Percentiles rank a stretch among this genome's conserved stretches.
Evolutionary conservation across 352 stramenopile species (phyloP).

Genomic region (Globisporangium paddicum): DNA sequence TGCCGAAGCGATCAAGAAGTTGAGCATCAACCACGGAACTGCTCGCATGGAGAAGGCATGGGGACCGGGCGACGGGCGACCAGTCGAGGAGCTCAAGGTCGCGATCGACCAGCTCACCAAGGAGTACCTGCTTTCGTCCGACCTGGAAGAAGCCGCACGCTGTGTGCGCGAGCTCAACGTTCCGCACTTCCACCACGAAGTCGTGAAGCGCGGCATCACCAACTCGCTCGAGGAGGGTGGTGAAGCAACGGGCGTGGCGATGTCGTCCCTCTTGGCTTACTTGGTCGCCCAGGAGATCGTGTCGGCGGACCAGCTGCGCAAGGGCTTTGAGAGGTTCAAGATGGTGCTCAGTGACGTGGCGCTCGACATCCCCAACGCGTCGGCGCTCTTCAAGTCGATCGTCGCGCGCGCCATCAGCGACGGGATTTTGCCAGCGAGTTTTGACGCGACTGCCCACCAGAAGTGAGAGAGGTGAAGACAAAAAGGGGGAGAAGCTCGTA

Average conservation of each 20-base stretch:
- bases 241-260: slow-evolving; percentile 39
- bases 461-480: background rate
- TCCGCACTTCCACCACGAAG: slow-evolving; percentile 96
- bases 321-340: slow-evolving; percentile 83
- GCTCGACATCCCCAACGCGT: slow-evolving; percentile 62
- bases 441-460: slow-evolving; percentile 30
- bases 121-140: slow-evolving; percentile 94
- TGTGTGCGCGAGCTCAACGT: slow-evolving; percentile 94
- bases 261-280: slow-evolving; percentile 76
- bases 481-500: background rate
- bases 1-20: slow-evolving; percentile 93
- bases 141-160: slow-evolving; percentile 93
- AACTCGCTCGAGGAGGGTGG: slow-evolving; percentile 51
- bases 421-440: slow-evolving; percentile 37
- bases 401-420: slow-evolving; percentile 41
- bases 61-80: slow-evolving; percentile 92
- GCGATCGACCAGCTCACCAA: slow-evolving; percentile 95
- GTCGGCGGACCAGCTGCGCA: slow-evolving; percentile 53
- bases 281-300: slow-evolving; percentile 63
- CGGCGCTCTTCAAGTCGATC: slow-evolving; percentile 37
- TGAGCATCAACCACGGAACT: slow-evolving; percentile 96
- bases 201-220: slow-evolving; percentile 83
- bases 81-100: slow-evolving; percentile 91
- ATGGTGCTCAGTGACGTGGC: slow-evolving; percentile 55
- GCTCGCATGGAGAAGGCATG: slow-evolving; percentile 96